Base-by-base conservation (phyloP, 1,284 basidiomycete species). In the Cryptococcus sp. region DNA sequence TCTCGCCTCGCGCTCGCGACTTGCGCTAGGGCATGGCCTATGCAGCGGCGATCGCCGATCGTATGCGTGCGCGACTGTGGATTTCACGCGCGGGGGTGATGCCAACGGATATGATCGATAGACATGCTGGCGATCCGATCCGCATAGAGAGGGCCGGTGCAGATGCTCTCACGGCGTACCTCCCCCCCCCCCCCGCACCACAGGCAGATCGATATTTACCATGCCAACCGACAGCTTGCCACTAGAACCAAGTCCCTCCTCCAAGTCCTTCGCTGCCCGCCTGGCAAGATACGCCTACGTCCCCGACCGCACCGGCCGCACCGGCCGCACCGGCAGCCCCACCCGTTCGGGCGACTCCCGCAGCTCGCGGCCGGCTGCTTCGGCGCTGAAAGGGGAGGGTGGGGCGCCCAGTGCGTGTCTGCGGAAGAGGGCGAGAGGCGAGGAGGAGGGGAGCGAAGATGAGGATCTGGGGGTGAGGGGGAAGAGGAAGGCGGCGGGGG, bases 201-300 rank as follows among this genome's bases (percentile, higher is more conserved):
- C n/a, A n/a, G n/a, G n/a, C n/a, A n/a, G n/a, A n/a, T n/a, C n/a
- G n/a, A n/a, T n/a, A n/a, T 33, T 33, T 33, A 33, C 28, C 4
- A 50, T 50, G 48, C 12, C 48, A 39, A 20, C 23, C 4, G 48
- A 38, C 33, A 20, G 21, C n/a, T 13, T 38, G 8, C 23, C 37
- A 5, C 5, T 9, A 33, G 5, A 33, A 33, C 28, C 48, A 16
- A 63, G 63, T 51, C 61, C 64, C 16, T 56, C 66, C 9, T 62
- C 64, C 2, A 59, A 60, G 52, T 58, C 62, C 6, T 64, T 70
- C 43, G 58, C 64, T 3, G 39, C 39, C 3, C 46, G 51, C 1
- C 51, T 70, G 7, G 62, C 67, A 2, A 60, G 63, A 49, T 70
- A 62, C 49, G 64, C 62, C 11, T 70, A 67, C 57, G 39, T 35